These are phyloP conservation scores for Sinapis alba DNA, from an alignment of 441 rosid genomes.

Conservation along the genomic window DNA sequence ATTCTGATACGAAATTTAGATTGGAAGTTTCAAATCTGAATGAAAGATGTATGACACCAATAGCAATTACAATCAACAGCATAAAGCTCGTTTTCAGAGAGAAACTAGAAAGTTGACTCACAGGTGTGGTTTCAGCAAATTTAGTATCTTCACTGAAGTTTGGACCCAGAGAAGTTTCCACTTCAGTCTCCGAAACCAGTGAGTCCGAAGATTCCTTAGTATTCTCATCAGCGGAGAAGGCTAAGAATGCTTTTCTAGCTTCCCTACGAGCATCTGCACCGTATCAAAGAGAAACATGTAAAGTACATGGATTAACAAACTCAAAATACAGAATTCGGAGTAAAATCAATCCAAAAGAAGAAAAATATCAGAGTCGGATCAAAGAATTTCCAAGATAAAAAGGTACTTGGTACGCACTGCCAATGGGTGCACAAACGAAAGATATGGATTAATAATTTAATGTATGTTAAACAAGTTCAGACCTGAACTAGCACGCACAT, in stretches of 20 bases:
- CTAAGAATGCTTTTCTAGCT: conserved; percentile 96
- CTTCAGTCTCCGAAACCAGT: conserved; percentile 47
- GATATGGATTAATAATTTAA: not conserved
- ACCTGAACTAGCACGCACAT: conserved; percentile 59
- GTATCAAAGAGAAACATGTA: conserved; percentile 17
- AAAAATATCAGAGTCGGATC: not conserved
- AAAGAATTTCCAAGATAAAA: conserved; percentile 5
- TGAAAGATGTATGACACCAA: not conserved
- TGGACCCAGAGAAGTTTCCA: conserved; percentile 45
- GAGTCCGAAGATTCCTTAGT: conserved; percentile 41
- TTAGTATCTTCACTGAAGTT: conserved; percentile 46
- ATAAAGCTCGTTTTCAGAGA: conserved; percentile 18
- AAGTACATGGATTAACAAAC: conserved; percentile 5
- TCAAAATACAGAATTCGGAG: not conserved
- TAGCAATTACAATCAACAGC: not conserved
- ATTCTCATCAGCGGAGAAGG: conserved; percentile 73
- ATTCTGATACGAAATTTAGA: conserved; percentile 9
- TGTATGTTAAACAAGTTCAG: conserved; percentile 26
- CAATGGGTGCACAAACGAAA: conserved; percentile 17
- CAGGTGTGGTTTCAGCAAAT: conserved; percentile 70
- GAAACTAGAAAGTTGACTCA: conserved; percentile 51
- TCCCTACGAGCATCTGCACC: conserved; percentile 87
- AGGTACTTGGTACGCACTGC: not conserved
- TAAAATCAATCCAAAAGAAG: not conserved
- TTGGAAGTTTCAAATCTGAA: not conserved